A percentile compares a stretch with the other conserved stretches of the same genome.
These are phyloP conservation scores for Trichosporon coremiiforme DNA, from an alignment of 1,284 basidiomycete genomes.

Conservation along the genomic window DNA sequence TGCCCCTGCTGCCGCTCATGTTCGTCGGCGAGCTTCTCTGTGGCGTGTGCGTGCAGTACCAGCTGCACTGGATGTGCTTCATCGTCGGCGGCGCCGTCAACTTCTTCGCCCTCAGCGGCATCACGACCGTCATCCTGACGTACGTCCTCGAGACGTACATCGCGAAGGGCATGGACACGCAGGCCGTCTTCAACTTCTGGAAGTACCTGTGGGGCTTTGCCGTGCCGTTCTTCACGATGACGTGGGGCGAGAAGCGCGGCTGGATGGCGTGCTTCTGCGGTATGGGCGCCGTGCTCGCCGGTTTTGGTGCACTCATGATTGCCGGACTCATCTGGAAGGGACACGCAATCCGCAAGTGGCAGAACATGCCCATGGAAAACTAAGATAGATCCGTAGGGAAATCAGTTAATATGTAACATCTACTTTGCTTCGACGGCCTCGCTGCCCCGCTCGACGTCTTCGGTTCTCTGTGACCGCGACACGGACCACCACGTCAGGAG, in stretches of 20 bases:
- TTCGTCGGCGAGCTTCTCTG: slow-evolving; percentile 45
- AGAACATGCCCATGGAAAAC: slow-evolving; percentile 37
- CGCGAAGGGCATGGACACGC: slow-evolving; percentile 45
- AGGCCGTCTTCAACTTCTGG: slow-evolving; percentile 55
- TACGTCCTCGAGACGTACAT: slow-evolving; percentile 54
- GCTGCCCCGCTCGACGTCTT: too few relatives aligned
- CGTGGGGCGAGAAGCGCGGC: slow-evolving; percentile 42
- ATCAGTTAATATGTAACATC: too few relatives aligned
- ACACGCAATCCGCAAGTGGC: slow-evolving; percentile 32
- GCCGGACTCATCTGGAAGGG: slow-evolving; percentile 42
- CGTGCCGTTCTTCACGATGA: slow-evolving; percentile 49
- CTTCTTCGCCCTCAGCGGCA: slow-evolving; percentile 45
- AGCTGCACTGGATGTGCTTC: slow-evolving; percentile 49
- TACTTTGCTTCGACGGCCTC: neutral
- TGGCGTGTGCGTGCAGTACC: slow-evolving; percentile 42
- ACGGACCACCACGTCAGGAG: slow-evolving; percentile 18
- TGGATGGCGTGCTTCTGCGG: slow-evolving; percentile 41
- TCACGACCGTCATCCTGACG: slow-evolving; percentile 39
- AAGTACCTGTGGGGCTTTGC: slow-evolving; percentile 54
- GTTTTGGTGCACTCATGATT: slow-evolving; percentile 35
- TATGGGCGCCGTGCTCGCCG: slow-evolving; percentile 43
- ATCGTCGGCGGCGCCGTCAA: slow-evolving; percentile 50
- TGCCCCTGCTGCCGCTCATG: slow-evolving; percentile 37
- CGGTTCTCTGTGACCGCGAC: neutral
- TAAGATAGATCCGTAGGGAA: too few relatives aligned